Evolutionary conservation across 768 basidiomycete species (phyloP), one percentile per base, ranked within the genome.

Genomic region (Dentipellis fragilis): DNA sequence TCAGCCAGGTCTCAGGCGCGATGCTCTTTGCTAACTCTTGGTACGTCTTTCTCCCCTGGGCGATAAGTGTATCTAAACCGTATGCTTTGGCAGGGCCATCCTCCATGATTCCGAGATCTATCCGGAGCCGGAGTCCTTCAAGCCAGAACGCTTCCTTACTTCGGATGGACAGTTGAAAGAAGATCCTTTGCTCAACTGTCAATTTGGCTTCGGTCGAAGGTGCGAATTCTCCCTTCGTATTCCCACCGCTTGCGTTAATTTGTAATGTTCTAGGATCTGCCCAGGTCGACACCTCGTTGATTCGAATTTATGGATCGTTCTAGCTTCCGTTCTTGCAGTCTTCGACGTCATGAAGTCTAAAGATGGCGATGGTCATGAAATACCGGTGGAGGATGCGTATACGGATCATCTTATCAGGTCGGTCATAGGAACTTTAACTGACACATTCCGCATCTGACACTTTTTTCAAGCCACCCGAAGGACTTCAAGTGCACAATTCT

Each of bases 41-140:
- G 51, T 38, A 22, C n/a, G 51, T 10, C 4, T 49, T 36, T 29
- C 37, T 2, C n/a, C 34, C 29, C 22, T 38, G 34, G 12, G n/a
- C 29, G n/a, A 51, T 38, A 21, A 19, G 17, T 51, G 9, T 16
- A n/a, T 29, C 16, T 49, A 14, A 51, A 2, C 35, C 4, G 19
- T 49, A 10, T 49, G 3, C 29, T 11, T 16, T 21, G 19, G 23
- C n/a, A 51, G 37, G 51, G 48, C 66, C 10, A 70, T 73, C 51
- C 59, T 68, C 7, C 68, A 64, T 12, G 68, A 73, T 51, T 62
- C 64, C 6, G 52, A 52, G 9, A 56, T 62, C 36, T 74, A 69
- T 53, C 70, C 71, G 2, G 61, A 73, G n/a, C 72, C 74, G 11
- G 62, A 69, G 11, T 38, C 38, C 11, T 74, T 75, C 58, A 71